phyloP scores from a whole-genome alignment of 2,329 filamentous ascomycete genomes.

The Penicillium sp. region DNA sequence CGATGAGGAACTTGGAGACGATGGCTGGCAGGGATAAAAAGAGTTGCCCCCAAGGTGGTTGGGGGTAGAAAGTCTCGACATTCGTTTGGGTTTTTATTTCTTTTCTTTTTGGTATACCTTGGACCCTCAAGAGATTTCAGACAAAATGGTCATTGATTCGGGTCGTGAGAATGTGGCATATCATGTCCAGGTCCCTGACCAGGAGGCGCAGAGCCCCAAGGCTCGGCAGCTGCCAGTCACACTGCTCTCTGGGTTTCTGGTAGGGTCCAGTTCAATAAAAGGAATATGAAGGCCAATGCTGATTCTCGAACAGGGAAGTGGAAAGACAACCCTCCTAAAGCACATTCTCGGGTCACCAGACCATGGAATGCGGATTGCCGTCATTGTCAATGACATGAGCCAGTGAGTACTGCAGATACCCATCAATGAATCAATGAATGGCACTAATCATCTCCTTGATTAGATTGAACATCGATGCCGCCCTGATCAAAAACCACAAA shows the following conservation, averaged over 20 bases:
- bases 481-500: conserved; percentile 62
- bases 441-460: not conserved
- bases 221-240: conserved; percentile 57
- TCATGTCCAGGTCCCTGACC: conserved; percentile 12
- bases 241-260: conserved; percentile 64
- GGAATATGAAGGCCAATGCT: not conserved
- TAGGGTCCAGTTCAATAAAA: conserved; percentile 27
- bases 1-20: conserved; percentile 32
- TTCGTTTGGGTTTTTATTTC: not conserved
- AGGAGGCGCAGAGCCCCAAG: conserved; percentile 36
- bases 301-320: conserved; percentile 58
- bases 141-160: conserved; percentile 29
- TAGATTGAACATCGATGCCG: conserved; percentile 68
- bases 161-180: conserved; percentile 20
- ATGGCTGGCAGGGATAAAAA: conserved; percentile 14
- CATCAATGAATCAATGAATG: not conserved
- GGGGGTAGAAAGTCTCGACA: not conserved
- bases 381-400: conserved; percentile 75
- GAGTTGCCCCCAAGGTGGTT: conserved; percentile 20
- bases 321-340: conserved; percentile 72
- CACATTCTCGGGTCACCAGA: conserved; percentile 67
- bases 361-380: conserved; percentile 70
- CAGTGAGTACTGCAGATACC: conserved; percentile 47
- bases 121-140: not conserved
- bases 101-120: not conserved